Evolutionary conservation across 176 grass and related monocot species (phyloP).

Genomic region (Bonia amplexicaulis): DNA sequence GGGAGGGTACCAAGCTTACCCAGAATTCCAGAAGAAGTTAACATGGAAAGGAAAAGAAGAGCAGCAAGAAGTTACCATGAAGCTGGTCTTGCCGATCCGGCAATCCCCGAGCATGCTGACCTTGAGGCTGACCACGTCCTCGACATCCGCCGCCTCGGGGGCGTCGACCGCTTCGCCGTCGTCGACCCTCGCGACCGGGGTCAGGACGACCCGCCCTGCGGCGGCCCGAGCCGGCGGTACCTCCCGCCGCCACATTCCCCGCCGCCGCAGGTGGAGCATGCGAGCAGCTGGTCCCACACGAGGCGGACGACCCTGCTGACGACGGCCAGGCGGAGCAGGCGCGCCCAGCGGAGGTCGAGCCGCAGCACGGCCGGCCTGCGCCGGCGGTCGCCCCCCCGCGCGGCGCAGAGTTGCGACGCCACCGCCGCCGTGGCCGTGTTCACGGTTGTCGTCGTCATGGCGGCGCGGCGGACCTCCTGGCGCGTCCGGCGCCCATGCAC

Average conservation of each 20-base stretch:
- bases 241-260: background rate
- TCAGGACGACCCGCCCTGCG: background rate
- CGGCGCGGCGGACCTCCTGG: background rate
- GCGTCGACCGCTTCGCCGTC: background rate
- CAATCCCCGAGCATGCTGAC: constrained; percentile 93
- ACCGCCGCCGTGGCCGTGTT: constrained; percentile 6
- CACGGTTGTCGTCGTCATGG: constrained; percentile 26
- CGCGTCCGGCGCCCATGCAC: constrained; percentile 20
- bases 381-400: background rate
- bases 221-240: constrained; percentile 55
- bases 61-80: constrained; percentile 63
- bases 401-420: constrained; percentile 32
- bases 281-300: constrained; percentile 60
- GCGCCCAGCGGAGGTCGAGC: constrained; percentile 57
- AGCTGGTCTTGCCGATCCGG: constrained; percentile 92
- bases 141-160: background rate
- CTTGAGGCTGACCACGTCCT: constrained; percentile 76
- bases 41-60: background rate
- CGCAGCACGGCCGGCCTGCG: constrained; percentile 11
- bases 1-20: background rate
- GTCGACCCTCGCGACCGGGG: constrained; percentile 19
- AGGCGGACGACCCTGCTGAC: constrained; percentile 59
- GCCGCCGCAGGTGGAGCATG: constrained; percentile 50
- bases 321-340: constrained; percentile 57
- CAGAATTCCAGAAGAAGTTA: background rate